These are phyloP conservation scores for Trametes villosa DNA, from an alignment of 768 basidiomycete genomes.

Conservation along the genomic window DNA sequence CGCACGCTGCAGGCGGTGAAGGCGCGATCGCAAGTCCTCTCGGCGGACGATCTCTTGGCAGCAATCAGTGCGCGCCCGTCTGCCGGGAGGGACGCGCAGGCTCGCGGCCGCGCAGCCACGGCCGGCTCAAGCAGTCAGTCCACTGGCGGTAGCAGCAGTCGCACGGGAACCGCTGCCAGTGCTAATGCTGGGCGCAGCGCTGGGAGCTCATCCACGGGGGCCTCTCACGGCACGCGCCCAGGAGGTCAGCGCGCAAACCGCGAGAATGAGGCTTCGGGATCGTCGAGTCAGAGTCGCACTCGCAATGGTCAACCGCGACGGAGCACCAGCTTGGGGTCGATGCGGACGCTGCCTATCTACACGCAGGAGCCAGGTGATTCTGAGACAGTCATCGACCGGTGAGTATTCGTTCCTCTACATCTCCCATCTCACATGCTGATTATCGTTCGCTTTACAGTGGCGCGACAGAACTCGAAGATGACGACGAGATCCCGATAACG, in stretches of 20 bases:
- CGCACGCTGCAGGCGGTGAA: slow-evolving; percentile 21
- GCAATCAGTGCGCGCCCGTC: slow-evolving; percentile 7
- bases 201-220: not conserved
- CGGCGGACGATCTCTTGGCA: slow-evolving; percentile 62
- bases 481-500: slow-evolving; percentile 13
- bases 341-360: slow-evolving; percentile 75
- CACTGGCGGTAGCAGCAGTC: not conserved
- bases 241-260: not conserved
- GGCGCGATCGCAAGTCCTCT: slow-evolving; percentile 43
- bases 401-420: slow-evolving; percentile 19
- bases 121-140: not conserved
- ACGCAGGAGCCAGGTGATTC: slow-evolving; percentile 85
- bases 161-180: not conserved
- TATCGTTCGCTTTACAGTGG: slow-evolving; percentile 3
- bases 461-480: slow-evolving; percentile 19
- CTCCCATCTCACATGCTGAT: slow-evolving; percentile 1
- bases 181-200: not conserved
- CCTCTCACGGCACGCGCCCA: not conserved
- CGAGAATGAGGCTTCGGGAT: not conserved
- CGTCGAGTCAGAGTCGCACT: not conserved
- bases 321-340: slow-evolving; percentile 67
- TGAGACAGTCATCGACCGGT: slow-evolving; percentile 73
- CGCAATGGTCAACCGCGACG: slow-evolving; percentile 12
- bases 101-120: not conserved
- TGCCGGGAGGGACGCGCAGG: not conserved